phyloP scores from a whole-genome alignment of 768 basidiomycete species.

The Tricholoma matsutake region DNA sequence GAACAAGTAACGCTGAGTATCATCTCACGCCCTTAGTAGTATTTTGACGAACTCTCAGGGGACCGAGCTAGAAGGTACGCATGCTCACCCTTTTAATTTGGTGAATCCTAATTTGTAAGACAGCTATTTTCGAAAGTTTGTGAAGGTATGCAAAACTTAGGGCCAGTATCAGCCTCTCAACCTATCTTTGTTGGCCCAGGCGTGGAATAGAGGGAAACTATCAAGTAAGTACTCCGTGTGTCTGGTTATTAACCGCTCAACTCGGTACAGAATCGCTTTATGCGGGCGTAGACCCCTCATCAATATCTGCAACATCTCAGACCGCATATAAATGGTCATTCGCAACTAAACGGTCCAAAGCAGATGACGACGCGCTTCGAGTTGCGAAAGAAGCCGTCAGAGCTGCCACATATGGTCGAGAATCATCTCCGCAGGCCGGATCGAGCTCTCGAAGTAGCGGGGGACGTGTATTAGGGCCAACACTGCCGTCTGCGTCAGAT shows the following conservation, averaged over 20 bases:
- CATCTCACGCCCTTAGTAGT: conserved; percentile 40
- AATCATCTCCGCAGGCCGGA: conserved; percentile 19
- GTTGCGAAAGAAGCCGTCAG: conserved; percentile 58
- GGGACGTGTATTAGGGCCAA: conserved; percentile 60
- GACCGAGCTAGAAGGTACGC: conserved; percentile 75
- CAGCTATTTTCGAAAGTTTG: conserved; percentile 92
- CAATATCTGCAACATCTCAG: conserved; percentile 57
- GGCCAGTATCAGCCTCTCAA: conserved; percentile 1
- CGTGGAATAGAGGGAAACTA: conserved; percentile 81
- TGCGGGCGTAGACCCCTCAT: conserved; percentile 54
- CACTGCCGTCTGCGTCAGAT: conserved; percentile 67
- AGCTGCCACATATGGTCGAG: conserved; percentile 41
- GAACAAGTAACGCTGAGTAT: background rate
- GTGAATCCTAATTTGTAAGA: conserved; percentile 28
- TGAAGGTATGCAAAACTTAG: conserved; percentile 50
- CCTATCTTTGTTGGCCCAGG: conserved; percentile 32
- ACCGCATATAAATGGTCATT: conserved; percentile 91
- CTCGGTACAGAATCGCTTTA: conserved; percentile 48
- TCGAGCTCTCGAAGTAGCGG: conserved; percentile 21
- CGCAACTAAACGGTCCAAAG: conserved; percentile 59
- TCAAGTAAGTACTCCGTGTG: conserved; percentile 41
- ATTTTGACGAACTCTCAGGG: conserved; percentile 82
- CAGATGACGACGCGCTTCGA: conserved; percentile 56
- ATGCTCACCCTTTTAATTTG: conserved; percentile 10
- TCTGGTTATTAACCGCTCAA: background rate